Conservation (phyloP, 495 filamentous ascomycete species). For the Cetradonia linearis region DNA sequence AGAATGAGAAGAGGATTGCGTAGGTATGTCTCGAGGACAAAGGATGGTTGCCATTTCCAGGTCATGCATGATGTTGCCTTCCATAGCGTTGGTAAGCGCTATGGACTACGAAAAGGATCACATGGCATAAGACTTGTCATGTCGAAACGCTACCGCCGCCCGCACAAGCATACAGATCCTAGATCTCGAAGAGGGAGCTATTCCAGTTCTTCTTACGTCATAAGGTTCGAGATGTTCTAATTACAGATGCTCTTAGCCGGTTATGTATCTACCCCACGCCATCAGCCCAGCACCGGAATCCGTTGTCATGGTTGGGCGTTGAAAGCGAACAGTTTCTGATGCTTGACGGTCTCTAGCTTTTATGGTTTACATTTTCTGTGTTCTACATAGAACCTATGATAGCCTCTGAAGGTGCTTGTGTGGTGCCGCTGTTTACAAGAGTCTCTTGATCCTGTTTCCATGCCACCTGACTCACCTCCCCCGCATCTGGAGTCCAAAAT, state of each 20-base stretch:
- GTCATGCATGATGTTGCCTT: background rate
- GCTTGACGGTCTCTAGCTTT: background rate
- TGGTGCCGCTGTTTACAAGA: background rate
- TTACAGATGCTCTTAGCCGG: background rate
- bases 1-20: background rate
- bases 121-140: background rate
- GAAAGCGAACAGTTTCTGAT: background rate
- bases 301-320: background rate
- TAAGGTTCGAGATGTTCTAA: background rate
- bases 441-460: background rate
- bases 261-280: background rate
- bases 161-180: background rate
- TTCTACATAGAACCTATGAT: background rate
- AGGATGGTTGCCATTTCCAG: background rate
- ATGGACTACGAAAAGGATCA: constrained; percentile 1
- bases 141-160: background rate
- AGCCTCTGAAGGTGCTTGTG: background rate
- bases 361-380: background rate
- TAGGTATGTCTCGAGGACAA: background rate
- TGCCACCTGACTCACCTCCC: background rate
- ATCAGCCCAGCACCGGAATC: background rate
- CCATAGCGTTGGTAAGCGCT: constrained; percentile 5
- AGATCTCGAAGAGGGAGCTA: too few relatives aligned
- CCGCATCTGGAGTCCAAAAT: background rate
- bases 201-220: constrained; percentile 4